Base-by-base conservation (phyloP, 345 rosid genomes). In the Pelargonium nanum region DNA sequence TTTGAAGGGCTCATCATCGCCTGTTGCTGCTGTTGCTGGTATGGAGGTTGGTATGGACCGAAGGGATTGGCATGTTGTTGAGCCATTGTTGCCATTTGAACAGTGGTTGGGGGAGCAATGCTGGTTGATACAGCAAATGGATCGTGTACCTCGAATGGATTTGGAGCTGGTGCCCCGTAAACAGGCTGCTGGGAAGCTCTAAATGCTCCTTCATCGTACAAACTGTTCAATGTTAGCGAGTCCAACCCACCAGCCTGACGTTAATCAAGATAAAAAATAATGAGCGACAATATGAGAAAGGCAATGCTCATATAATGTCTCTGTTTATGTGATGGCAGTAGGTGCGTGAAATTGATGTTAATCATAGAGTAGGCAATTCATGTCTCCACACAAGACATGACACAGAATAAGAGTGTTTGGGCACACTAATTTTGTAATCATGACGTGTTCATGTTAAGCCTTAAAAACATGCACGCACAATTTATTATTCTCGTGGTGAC, bases 241-340 rank as follows among this genome's bases (percentile, higher is more conserved):
- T 94, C 99, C 78, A 94, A 68, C 57, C 99, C 99, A 71, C 97
- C 99, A 50, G 81, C 99, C 99, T 94, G 67, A 34, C 57, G 72
- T 65, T 60, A 53, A 64, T 13, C 65, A 60, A 40, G n/a, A n/a
- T n/a, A n/a, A n/a, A n/a, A n/a, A n/a, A n/a, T n/a, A n/a, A n/a
- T n/a, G n/a, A n/a, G n/a, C n/a, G n/a, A n/a, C n/a, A n/a, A n/a
- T n/a, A n/a, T n/a, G n/a, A n/a, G n/a, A n/a, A n/a, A n/a, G n/a
- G n/a, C n/a, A n/a, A n/a, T n/a, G n/a, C n/a, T n/a, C n/a, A n/a
- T n/a, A n/a, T n/a, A n/a, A n/a, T n/a, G n/a, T n/a, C n/a, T n/a
- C n/a, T n/a, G n/a, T n/a, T n/a, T n/a, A n/a, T n/a, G n/a, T n/a
- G n/a, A n/a, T n/a, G n/a, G n/a, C n/a, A n/a, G n/a, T n/a, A n/a